Base-by-base conservation (phyloP, 148 eudicot genomes). In the Heliosperma pusillum region DNA sequence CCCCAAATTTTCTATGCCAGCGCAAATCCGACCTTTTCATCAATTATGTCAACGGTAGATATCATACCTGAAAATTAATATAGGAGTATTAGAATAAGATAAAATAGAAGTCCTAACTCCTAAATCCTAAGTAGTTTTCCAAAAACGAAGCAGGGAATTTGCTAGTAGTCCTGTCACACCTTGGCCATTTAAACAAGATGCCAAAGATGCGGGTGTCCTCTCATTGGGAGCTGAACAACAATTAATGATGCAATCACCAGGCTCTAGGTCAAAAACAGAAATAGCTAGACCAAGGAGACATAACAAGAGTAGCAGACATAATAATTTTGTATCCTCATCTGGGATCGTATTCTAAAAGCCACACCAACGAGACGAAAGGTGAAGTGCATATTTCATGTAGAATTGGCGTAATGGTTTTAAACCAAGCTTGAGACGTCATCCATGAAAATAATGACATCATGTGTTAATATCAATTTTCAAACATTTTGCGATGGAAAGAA, bases 161-260 rank as follows among this genome's bases (percentile, higher is more conserved):
- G 47, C n/a, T 47, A 22, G 30, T 71, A 66, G n/a, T 57, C 36
- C 7, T 40, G 12, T 22, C 15, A 59, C 83, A 93, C 97, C 98
- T 86, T 79, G 86, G 58, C 93, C 97, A 77, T 77, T 84, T 78
- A 93, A 74, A 68, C 86, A 82, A 72, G 98, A 84, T 8, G 98
- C 97, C 93, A 93, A 87, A 86, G 91, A 91, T n/a, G n/a, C n/a
- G 60, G 91, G 86, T 55, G 98, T 89, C 80, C 91, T 93, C 21
- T 97, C 98, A 45, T 97, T 97, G 68, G 97, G 98, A 79, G 98
- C 98, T 77, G 97, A 97, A 83, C 98, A 93, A 83, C 97, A 93
- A 80, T 93, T 97, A 80, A 89, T 40, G 22, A 93, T 89, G 78
- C 73, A 79, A 76, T 93, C 98, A 76, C 90, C 95, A 79, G 98